Conservation (phyloP, 2,329 filamentous ascomycete species). For the Chaetomiaceae sp. region DNA sequence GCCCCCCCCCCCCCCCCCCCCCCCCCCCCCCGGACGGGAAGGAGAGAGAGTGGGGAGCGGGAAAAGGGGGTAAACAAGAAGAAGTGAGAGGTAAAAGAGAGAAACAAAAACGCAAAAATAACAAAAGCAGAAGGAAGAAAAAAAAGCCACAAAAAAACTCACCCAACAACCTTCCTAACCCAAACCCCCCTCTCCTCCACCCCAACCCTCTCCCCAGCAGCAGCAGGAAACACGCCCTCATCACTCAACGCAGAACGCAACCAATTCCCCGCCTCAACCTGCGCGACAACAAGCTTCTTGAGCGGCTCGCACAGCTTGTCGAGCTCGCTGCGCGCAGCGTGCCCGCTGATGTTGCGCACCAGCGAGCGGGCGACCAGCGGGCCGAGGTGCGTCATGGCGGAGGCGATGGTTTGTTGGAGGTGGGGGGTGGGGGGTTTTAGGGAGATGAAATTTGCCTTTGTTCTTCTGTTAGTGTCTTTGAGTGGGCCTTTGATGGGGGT, state of each 20-base stretch:
- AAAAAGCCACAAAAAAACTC: conserved; percentile 26
- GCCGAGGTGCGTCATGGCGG: conserved; percentile 55
- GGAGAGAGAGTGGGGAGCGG: no score
- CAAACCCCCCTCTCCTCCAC: conserved; percentile 58
- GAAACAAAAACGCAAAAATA: background rate
- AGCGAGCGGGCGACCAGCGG: conserved; percentile 56
- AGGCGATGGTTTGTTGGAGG: conserved; percentile 36
- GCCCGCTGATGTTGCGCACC: conserved; percentile 62
- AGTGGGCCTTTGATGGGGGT: background rate
- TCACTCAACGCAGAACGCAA: conserved; percentile 35
- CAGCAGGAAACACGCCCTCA: background rate
- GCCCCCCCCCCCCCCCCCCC: no score
- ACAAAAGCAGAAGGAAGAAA: background rate
- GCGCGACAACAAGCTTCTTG: conserved; percentile 59
- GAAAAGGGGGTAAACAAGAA: no score
- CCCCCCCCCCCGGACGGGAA: no score
- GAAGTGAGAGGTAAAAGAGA: no score
- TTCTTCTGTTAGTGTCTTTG: no score
- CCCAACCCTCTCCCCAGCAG: conserved; percentile 41
- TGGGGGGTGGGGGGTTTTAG: conserved; percentile 34
- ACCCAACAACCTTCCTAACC: conserved; percentile 61
- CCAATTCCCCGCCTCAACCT: conserved; percentile 55
- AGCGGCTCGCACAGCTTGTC: conserved; percentile 67
- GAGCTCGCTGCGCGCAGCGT: conserved; percentile 65
- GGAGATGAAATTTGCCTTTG: conserved; percentile 52